These are phyloP conservation scores for Hondaea fermentalgiana DNA, from an alignment of 108 stramenopile genomes.

Conservation along the genomic window DNA sequence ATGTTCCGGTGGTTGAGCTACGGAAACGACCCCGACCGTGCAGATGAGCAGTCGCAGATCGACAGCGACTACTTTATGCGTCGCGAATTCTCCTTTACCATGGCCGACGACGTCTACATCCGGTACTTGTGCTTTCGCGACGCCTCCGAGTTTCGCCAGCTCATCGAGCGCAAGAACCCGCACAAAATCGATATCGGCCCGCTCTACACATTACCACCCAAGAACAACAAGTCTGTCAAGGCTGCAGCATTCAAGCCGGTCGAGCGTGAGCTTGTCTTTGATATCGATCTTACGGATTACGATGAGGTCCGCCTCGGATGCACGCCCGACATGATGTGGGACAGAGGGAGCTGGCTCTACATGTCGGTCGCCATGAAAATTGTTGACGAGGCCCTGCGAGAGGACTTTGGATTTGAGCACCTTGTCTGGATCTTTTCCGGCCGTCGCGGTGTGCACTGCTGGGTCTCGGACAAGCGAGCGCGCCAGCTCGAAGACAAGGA, in stretches of 20 bases:
- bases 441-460: conserved; percentile 98
- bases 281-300: conserved; percentile 98
- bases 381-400: conserved; percentile 61
- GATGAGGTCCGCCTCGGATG: conserved; percentile 94
- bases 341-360: conserved; percentile 77
- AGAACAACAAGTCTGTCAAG: conserved; percentile 60
- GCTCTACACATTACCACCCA: conserved; percentile 77
- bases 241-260: conserved; percentile 67
- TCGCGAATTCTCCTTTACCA: conserved; percentile 94
- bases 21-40: conserved; percentile 23
- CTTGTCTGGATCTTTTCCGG: conserved; percentile 97
- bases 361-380: conserved; percentile 92
- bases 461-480: conserved; percentile 88
- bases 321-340: conserved; percentile 32
- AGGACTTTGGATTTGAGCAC: conserved; percentile 94
- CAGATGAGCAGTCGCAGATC: conserved; percentile 15
- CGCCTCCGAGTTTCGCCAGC: conserved; percentile 56
- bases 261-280: conserved; percentile 95
- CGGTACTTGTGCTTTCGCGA: conserved; percentile 79
- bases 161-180: conserved; percentile 72
- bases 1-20: conserved; percentile 66
- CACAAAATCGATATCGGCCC: conserved; percentile 99
- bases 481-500: conserved; percentile 79
- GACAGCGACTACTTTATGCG: conserved; percentile 42
- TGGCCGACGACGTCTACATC: conserved; percentile 92